These are phyloP conservation scores for Amaranthus cruentus DNA, from an alignment of 148 eudicot genomes.

Conservation along the genomic window DNA sequence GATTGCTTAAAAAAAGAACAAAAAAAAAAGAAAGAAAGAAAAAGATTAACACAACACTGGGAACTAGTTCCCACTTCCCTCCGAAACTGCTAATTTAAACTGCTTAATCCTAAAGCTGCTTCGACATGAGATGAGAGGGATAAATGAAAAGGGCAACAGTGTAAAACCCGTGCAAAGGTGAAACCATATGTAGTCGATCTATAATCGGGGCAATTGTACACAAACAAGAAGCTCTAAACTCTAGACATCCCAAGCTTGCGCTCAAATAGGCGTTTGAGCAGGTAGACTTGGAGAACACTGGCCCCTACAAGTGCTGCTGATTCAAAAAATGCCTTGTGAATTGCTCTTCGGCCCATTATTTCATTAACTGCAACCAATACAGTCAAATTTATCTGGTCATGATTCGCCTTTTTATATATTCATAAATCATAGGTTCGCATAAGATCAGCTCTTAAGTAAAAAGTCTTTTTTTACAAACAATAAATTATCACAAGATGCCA, in stretches of 20 bases:
- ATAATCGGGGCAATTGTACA: background rate
- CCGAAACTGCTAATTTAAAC: background rate
- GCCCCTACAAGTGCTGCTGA: conserved; percentile 63
- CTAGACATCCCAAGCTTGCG: conserved; percentile 54
- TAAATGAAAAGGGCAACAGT: background rate
- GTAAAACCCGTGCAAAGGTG: background rate
- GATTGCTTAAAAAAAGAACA: background rate
- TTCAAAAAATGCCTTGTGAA: conserved; percentile 69
- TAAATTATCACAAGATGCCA: no score
- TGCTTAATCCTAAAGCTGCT: background rate
- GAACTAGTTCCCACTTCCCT: background rate
- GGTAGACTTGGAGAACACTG: conserved; percentile 62
- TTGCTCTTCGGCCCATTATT: conserved; percentile 57
- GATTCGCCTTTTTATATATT: no score
- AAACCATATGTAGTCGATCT: background rate
- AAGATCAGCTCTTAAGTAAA: no score
- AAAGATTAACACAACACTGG: background rate
- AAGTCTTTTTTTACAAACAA: no score
- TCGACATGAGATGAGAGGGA: background rate
- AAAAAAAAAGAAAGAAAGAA: background rate
- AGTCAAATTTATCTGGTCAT: conserved; percentile 2
- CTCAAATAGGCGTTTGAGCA: conserved; percentile 65
- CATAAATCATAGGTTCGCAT: no score
- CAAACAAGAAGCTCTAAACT: conserved; percentile 31
- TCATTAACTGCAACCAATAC: conserved; percentile 52